Percentiles rank a stretch among this genome's conserved stretches.
phyloP scores from a whole-genome alignment of 768 basidiomycete genomes.

The Chlorophyllum brunneum region DNA sequence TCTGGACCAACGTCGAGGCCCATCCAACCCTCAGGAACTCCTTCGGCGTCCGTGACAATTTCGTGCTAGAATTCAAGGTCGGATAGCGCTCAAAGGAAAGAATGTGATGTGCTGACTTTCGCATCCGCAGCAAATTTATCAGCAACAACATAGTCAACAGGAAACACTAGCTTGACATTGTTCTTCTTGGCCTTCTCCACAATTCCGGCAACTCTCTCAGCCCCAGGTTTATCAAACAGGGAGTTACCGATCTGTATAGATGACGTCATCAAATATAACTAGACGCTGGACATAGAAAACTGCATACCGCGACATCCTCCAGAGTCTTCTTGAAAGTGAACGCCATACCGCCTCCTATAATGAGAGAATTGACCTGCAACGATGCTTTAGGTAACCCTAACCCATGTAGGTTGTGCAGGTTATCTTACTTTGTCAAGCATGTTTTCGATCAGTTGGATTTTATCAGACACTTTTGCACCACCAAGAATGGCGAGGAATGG shows the following conservation, averaged over 20 bases:
- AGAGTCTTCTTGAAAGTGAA: slow-evolving; percentile 99
- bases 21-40: slow-evolving; percentile 93
- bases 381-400: neutral
- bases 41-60: slow-evolving; percentile 71
- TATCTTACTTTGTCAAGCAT: slow-evolving; percentile 88
- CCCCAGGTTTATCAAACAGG: slow-evolving; percentile 86
- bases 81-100: neutral
- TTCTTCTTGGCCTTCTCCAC: slow-evolving; percentile 91
- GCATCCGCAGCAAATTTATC: slow-evolving; percentile 96
- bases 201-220: slow-evolving; percentile 78
- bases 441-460: slow-evolving; percentile 98
- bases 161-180: slow-evolving; percentile 92
- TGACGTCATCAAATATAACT: slow-evolving; percentile 25
- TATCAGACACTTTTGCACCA: slow-evolving; percentile 98
- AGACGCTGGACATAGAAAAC: slow-evolving; percentile 1
- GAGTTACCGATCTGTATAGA: slow-evolving; percentile 81
- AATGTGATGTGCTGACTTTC: slow-evolving; percentile 39
- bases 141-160: slow-evolving; percentile 89
- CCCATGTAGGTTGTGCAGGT: neutral
- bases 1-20: slow-evolving; percentile 91
- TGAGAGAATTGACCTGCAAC: slow-evolving; percentile 83
- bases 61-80: slow-evolving; percentile 47
- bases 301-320: slow-evolving; percentile 64
- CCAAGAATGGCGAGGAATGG: slow-evolving; percentile 99
- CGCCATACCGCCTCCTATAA: slow-evolving; percentile 98